Evolutionary conservation across 2,329 filamentous ascomycete genomes (phyloP), one percentile per base, ranked within the genome.

Genomic region (Fusarium camptoceras): DNA sequence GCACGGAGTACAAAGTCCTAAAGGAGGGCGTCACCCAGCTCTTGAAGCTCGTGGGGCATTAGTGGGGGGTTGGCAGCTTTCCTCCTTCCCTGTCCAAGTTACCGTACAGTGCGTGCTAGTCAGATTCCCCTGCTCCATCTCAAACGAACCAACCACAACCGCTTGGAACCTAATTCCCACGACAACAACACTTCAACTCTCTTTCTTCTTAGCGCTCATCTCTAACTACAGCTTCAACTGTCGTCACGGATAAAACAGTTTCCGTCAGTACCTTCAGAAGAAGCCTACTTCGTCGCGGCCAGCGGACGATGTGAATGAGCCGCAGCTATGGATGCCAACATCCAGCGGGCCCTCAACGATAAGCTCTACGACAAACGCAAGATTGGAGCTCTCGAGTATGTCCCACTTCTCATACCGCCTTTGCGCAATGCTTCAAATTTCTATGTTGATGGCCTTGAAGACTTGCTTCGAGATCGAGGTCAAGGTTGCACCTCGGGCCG

Each of bases 321-420:
- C 58, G 65, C 65, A 76, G 77, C 62, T 76, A 98, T 98, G 94
- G 95, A 98, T 84, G 86, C 88, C 77, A 91, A 90, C 78, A 93
- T 98, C 79, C 94, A 97, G 82, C 93, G 95, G 75, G 88, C 94
- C 73, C 86, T 99, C 78, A 97, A 97, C 79, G 96, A 99, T 83
- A 99, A 98, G 88, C 91, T 98, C 78, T 99, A 99, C 81, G 96
- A 99, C 79, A 97, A 97, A 85, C 90, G 97, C 79, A 99, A 99
- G 82, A 91, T 94, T 77, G 96, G 96, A 71, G 96, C 97, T 75
- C 88, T 99, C 61, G 96, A 99, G 94, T 97, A 90, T 77, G 92
- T 84, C 54, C 64, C 51, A 62, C 50, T 60, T 53, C 30, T 48
- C 49, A 59, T 49, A 28, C 46, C 55, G 51, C n/a, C 51, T 22